Evolutionary conservation across 345 rosid species (phyloP).

Genomic region (Gossypium australe): DNA sequence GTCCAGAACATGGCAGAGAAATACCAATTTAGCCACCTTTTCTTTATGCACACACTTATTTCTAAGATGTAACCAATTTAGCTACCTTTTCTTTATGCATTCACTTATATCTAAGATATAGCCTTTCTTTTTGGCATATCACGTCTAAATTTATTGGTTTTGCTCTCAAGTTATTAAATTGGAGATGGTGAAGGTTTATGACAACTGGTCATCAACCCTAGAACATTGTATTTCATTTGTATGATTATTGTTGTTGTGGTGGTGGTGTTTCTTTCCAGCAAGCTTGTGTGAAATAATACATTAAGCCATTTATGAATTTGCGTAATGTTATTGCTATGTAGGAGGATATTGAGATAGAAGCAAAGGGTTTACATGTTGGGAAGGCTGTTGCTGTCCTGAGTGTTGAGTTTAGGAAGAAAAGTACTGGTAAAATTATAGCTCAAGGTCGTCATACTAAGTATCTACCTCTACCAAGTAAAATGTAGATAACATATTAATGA

Average conservation of each 20-base stretch:
- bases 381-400: constrained; percentile 53
- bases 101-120: background rate
- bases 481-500: constrained; percentile 27
- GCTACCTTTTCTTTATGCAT: background rate
- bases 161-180: background rate
- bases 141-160: background rate
- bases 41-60: background rate
- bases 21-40: background rate
- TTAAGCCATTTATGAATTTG: background rate
- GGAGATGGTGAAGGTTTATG: background rate
- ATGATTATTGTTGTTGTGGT: background rate
- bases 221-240: background rate
- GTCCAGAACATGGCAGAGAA: background rate
- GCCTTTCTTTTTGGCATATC: too few relatives aligned
- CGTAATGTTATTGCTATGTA: constrained; percentile 14
- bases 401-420: constrained; percentile 79
- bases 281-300: background rate
- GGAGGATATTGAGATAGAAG: constrained; percentile 71
- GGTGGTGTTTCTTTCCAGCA: background rate
- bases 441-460: constrained; percentile 95
- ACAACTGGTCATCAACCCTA: background rate
- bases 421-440: constrained; percentile 66
- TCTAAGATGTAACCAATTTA: background rate
- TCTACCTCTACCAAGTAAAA: constrained; percentile 42
- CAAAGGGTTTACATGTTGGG: constrained; percentile 21